Evolutionary conservation across 345 rosid genomes (phyloP), one percentile per base, ranked within the genome.

Genomic region (Atalantia buxifolia): DNA sequence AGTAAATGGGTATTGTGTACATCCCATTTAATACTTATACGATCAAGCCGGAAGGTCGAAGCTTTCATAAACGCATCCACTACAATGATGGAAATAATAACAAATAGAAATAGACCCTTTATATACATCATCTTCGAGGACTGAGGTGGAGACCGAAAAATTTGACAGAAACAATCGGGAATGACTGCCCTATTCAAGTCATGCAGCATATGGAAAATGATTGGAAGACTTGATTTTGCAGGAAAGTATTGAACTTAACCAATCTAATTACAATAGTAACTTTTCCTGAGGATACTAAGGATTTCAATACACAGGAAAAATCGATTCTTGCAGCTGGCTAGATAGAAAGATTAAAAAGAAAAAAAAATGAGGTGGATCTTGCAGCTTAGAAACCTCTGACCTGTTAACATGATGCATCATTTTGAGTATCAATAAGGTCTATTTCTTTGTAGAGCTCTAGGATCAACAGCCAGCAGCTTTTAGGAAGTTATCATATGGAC

Each of bases 381-480:
- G 56, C 64, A n/a, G 65, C 63, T 27, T 18, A 6, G 71, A 75
- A n/a, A 24, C 19, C 71, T 66, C 71, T 33, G 69, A 63, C 61
- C 13, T 74, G 30, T 73, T 7, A 4, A 38, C 42, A 36, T 30
- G 36, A n/a, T 4, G 36, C 9, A 24, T 36, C 45, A 59, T 53
- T 6, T 28, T 45, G 33, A 61, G 60, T 36, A 63, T n/a, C 10
- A n/a, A 50, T 40, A 18, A 42, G 27, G 50, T 45, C 48, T n/a
- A 28, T 24, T 65, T 65, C 16, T 31, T 8, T 61, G 30, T 57
- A 59, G 57, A 60, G 62, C 18, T 7, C 14, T 61, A 28, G 6
- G 60, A 76, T 90, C 86, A 92, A 81, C 92, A 89, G 16, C 97
- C 97, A n/a, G 97, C 94, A 59, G 97, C 94, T 88, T 90, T 92